Conservation (phyloP, 2,329 filamentous ascomycete species). For the Ceratocystis ficicola region DNA sequence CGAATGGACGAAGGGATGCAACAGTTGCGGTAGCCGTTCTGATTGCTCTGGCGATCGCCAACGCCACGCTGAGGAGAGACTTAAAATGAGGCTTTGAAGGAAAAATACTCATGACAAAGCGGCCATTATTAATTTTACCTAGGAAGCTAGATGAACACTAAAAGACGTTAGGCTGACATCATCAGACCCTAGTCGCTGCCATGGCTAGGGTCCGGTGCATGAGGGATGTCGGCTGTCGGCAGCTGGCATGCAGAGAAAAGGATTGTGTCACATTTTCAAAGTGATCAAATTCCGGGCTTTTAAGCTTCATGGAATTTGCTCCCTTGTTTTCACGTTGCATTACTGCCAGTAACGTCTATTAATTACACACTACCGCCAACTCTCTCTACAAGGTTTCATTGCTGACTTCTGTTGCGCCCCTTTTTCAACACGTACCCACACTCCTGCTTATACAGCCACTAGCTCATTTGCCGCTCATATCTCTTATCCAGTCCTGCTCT, state of each 20-base stretch:
- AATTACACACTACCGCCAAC: background rate
- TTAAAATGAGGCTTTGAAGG: background rate
- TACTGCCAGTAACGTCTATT: background rate
- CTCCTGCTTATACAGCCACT: too few relatives aligned
- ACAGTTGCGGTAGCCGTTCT: background rate
- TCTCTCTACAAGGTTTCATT: background rate
- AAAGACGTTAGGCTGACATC: background rate
- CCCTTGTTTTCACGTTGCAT: conserved; percentile 1
- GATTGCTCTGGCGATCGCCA: background rate
- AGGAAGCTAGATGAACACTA: too few relatives aligned
- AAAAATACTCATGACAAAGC: too few relatives aligned
- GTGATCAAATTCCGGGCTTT: background rate
- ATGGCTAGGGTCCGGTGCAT: background rate
- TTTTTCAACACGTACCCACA: too few relatives aligned
- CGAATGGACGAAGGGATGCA: background rate
- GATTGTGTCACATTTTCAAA: background rate
- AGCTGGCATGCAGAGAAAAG: background rate
- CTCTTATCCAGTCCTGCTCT: background rate
- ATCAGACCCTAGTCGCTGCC: background rate
- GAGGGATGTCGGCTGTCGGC: background rate
- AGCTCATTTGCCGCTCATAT: too few relatives aligned
- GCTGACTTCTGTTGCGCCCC: too few relatives aligned
- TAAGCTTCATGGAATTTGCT: conserved; percentile 14
- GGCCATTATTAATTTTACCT: too few relatives aligned
- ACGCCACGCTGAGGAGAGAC: background rate